These are phyloP conservation scores for Didymella exigua DNA, from an alignment of 2,329 filamentous ascomycete genomes.

Conservation along the genomic window DNA sequence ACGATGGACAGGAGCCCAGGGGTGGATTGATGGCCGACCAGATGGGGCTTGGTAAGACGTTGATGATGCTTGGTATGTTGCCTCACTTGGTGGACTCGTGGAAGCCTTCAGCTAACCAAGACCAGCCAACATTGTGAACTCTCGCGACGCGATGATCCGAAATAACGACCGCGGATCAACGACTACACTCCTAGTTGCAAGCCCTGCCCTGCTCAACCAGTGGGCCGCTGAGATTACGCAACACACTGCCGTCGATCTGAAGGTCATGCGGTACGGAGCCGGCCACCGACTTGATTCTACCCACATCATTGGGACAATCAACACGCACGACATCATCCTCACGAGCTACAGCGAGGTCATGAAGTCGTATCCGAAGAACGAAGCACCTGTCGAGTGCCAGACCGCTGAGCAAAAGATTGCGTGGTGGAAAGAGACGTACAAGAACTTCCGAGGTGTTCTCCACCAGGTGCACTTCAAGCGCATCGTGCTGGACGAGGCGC, in stretches of 20 bases:
- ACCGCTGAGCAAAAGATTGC: constrained; percentile 49
- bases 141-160: constrained; percentile 29
- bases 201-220: constrained; percentile 48
- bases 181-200: constrained; percentile 53
- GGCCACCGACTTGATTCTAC: constrained; percentile 35
- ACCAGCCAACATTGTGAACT: constrained; percentile 52
- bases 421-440: constrained; percentile 45
- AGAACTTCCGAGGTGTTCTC: constrained; percentile 40
- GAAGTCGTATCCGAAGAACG: constrained; percentile 51
- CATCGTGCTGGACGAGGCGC: constrained; percentile 64
- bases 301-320: constrained; percentile 15
- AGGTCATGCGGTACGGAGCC: constrained; percentile 36
- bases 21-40: constrained; percentile 53
- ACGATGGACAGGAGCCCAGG: constrained; percentile 39
- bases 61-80: constrained; percentile 45
- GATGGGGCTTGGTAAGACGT: constrained; percentile 52
- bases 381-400: constrained; percentile 44
- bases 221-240: constrained; percentile 46
- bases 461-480: constrained; percentile 51
- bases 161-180: constrained; percentile 12
- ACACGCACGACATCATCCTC: constrained; percentile 42
- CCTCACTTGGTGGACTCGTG: too few relatives aligned
- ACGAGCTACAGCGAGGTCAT: constrained; percentile 53
- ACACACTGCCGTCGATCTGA: constrained; percentile 30
- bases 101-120: constrained; percentile 8